phyloP scores from a whole-genome alignment of 2,329 filamentous ascomycete species.

The Talaromyces funiculosus region DNA sequence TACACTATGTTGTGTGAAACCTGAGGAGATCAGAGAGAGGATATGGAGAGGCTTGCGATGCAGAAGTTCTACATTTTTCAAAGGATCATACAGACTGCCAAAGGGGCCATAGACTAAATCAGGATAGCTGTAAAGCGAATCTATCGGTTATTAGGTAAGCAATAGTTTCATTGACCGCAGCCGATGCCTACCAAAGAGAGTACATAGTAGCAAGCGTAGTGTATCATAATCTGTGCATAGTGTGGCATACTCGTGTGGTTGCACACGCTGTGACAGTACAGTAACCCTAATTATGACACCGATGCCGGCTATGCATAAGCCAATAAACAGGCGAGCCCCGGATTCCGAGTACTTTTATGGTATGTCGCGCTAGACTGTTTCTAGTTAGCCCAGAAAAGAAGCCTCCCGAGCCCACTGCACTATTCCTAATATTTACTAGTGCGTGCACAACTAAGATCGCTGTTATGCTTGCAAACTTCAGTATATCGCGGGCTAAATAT shows the following conservation, averaged over 20 bases:
- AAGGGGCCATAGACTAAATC: not conserved
- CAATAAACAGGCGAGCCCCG: not conserved
- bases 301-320: not conserved
- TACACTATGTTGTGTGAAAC: not conserved
- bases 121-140: not conserved
- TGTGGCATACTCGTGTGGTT: not conserved
- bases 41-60: not conserved
- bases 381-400: not conserved
- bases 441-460: not conserved
- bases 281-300: not conserved
- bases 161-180: not conserved
- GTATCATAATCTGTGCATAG: not conserved
- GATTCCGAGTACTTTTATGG: not conserved
- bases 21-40: not conserved
- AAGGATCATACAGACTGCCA: not conserved
- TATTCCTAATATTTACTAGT: not conserved
- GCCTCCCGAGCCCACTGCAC: not conserved
- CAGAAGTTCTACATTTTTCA: not conserved
- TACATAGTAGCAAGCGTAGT: not conserved
- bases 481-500: not conserved
- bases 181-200: not conserved
- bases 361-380: not conserved
- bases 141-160: not conserved
- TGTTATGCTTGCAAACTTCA: not conserved
- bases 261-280: not conserved